Evolutionary conservation across 345 rosid species (phyloP).

Genomic region (Pistacia atlantica): DNA sequence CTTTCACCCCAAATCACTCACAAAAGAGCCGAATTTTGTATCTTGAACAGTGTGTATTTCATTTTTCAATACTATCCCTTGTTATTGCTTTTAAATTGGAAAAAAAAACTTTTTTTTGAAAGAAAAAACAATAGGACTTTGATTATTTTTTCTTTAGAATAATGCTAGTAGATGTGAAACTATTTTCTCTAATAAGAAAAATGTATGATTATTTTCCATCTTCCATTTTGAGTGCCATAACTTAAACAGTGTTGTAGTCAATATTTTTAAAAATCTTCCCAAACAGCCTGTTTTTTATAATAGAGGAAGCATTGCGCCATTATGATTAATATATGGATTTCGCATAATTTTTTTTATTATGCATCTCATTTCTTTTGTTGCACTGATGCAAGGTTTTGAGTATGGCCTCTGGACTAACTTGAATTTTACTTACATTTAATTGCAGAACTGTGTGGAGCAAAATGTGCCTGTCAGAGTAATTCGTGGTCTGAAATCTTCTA

Average conservation of each 20-base stretch:
- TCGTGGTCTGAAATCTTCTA: constrained; percentile 73
- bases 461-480: constrained; percentile 73
- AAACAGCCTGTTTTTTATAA: background rate
- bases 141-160: too few relatives aligned
- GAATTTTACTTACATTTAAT: constrained; percentile 16
- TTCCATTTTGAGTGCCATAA: background rate
- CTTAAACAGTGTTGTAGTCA: background rate
- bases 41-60: too few relatives aligned
- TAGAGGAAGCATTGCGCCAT: background rate
- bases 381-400: background rate
- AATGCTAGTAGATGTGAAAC: too few relatives aligned
- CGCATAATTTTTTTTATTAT: background rate
- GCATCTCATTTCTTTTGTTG: background rate
- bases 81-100: background rate
- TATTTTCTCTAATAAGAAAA: background rate
- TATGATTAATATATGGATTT: background rate
- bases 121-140: too few relatives aligned
- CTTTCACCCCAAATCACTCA: too few relatives aligned
- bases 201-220: background rate
- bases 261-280: too few relatives aligned
- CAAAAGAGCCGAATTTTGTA: too few relatives aligned
- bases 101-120: too few relatives aligned
- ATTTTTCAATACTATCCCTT: too few relatives aligned
- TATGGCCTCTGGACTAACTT: constrained; percentile 6
- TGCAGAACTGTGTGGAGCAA: constrained; percentile 74